These are phyloP conservation scores for Spirogloea muscicola DNA, from an alignment of 139 green algal species.

Conservation along the genomic window DNA sequence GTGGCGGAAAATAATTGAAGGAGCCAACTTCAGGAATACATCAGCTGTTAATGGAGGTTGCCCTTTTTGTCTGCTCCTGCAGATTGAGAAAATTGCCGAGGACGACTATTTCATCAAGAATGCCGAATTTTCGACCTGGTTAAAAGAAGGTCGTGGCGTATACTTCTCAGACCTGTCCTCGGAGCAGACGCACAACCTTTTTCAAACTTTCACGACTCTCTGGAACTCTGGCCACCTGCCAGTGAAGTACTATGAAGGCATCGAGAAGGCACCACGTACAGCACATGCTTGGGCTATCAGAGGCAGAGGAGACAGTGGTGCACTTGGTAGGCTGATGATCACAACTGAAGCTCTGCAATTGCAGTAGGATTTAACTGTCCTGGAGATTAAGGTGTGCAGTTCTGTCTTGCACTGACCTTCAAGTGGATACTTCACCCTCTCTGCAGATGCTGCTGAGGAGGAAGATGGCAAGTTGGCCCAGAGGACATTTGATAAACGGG, in stretches of 20 bases:
- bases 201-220: slow-evolving; percentile 10
- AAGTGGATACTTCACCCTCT: no score
- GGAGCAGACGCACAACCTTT: slow-evolving; percentile 28
- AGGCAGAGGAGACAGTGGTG: no score
- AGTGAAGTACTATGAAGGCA: slow-evolving; percentile 36
- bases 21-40: no score
- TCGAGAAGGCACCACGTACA: slow-evolving; percentile 12
- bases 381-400: no score
- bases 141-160: slow-evolving; percentile 8
- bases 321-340: no score
- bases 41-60: no score
- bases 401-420: no score
- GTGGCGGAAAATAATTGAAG: not conserved
- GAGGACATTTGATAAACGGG: slow-evolving; percentile 5
- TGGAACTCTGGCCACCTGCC: slow-evolving; percentile 35
- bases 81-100: slow-evolving; percentile 19
- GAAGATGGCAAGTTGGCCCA: slow-evolving; percentile 9
- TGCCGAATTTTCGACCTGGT: slow-evolving; percentile 35
- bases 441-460: not conserved
- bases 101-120: slow-evolving; percentile 42
- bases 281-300: slow-evolving; percentile 15
- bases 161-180: slow-evolving; percentile 38
- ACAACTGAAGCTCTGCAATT: no score
- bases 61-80: slow-evolving; percentile 3
- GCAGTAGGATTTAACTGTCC: no score